Evolutionary conservation across 1,284 basidiomycete species (phyloP).

Genomic region (Microbotryum saponariae): DNA sequence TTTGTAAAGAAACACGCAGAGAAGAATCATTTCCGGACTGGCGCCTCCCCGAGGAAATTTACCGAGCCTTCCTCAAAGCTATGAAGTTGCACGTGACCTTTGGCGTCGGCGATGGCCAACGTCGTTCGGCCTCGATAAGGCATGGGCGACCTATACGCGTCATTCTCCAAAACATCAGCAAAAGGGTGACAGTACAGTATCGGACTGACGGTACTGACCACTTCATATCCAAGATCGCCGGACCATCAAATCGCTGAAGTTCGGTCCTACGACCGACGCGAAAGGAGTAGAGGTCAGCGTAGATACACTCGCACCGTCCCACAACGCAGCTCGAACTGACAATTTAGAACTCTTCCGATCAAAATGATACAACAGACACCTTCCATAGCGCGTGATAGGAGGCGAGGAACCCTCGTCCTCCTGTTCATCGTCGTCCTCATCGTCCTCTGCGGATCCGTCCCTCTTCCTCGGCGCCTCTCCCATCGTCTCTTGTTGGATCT

Average conservation of each 20-base stretch:
- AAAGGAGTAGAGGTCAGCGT: not conserved
- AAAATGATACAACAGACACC: conserved; percentile 61
- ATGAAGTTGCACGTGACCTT: conserved; percentile 63
- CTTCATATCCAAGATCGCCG: conserved; percentile 86
- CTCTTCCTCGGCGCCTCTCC: not conserved
- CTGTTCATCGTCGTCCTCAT: conserved; percentile 18
- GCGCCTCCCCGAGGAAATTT: conserved; percentile 2
- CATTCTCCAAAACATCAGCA: not conserved
- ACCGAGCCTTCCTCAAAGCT: conserved; percentile 53
- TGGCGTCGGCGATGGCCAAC: conserved; percentile 71
- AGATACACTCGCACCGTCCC: not conserved
- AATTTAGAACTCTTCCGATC: conserved; percentile 23
- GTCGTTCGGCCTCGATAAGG: conserved; percentile 12
- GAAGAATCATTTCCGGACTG: too few species aligned
- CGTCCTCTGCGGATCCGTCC: conserved; percentile 39
- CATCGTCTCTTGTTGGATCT: conserved; percentile 48
- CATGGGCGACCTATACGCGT: conserved; percentile 15
- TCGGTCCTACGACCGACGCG: conserved; percentile 47
- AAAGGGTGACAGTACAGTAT: too few species aligned
- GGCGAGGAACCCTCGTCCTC: conserved; percentile 30
- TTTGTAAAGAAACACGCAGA: not conserved
- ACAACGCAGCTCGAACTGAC: too few species aligned
- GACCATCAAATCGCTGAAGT: conserved; percentile 61
- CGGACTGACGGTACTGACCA: conserved; percentile 51
- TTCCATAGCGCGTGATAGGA: conserved; percentile 50